Conservation (phyloP, 1,139 yeast genomes). For the Yamadazyma epiphylla region DNA sequence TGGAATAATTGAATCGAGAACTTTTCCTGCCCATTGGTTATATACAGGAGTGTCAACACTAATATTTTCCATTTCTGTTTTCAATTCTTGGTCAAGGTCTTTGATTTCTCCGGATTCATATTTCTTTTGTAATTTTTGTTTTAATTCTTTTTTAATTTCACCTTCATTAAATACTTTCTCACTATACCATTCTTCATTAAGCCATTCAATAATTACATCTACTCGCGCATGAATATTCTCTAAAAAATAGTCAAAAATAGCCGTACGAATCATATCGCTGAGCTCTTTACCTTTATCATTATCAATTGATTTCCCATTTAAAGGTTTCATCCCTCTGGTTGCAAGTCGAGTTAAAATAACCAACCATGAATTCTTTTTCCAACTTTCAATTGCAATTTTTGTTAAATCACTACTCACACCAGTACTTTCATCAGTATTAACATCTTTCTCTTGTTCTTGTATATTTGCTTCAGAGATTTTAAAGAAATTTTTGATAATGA, state of each 20-base stretch:
- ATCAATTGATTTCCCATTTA: conserved; percentile 16
- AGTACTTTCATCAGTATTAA: conserved; percentile 8
- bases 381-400: conserved; percentile 53
- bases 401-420: conserved; percentile 37
- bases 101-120: conserved; percentile 11
- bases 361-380: conserved; percentile 78
- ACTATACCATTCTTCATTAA: conserved; percentile 92
- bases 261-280: conserved; percentile 61
- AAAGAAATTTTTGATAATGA: conserved; percentile 55
- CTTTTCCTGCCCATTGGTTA: conserved; percentile 63
- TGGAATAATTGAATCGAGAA: conserved; percentile 79
- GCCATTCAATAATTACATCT: conserved; percentile 85
- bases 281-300: conserved; percentile 33
- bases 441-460: conserved; percentile 17
- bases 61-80: conserved; percentile 8
- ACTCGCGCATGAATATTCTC: conserved; percentile 70
- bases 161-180: conserved; percentile 48
- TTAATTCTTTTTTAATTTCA: conserved; percentile 12
- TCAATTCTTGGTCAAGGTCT: conserved; percentile 8
- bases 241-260: conserved; percentile 70
- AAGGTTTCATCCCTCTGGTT: conserved; percentile 64
- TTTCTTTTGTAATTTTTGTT: conserved; percentile 13
- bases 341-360: conserved; percentile 72
- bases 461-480: conserved; percentile 33
- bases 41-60: conserved; percentile 46